These are phyloP conservation scores for Hypericum androsaemum DNA, from an alignment of 345 rosid genomes.

Conservation along the genomic window DNA sequence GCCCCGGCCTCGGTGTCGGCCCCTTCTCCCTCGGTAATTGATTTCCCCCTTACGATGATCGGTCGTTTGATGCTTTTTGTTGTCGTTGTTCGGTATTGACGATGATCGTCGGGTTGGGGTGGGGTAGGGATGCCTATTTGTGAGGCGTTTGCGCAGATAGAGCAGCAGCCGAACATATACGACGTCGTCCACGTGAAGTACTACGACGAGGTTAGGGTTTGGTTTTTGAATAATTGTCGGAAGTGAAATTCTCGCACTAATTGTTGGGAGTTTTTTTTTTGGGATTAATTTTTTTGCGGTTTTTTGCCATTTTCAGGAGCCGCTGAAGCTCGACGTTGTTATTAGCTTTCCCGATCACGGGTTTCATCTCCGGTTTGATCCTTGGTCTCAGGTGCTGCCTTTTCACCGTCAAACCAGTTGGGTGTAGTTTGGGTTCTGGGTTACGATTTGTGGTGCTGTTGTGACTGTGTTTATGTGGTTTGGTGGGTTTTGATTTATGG, in stretches of 20 bases:
- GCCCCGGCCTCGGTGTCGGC: conserved; percentile 84
- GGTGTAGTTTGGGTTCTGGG: not conserved
- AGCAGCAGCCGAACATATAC: conserved; percentile 87
- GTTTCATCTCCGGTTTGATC: conserved; percentile 92
- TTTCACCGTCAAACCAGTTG: too few relatives aligned
- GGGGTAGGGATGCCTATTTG: conserved; percentile 81
- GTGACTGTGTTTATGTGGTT: not conserved
- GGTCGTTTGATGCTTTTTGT: not conserved
- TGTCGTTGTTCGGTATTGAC: too few relatives aligned
- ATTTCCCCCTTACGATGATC: not conserved
- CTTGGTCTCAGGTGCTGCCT: conserved; percentile 98
- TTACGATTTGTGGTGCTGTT: not conserved
- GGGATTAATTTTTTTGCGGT: too few relatives aligned
- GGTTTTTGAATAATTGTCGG: not conserved
- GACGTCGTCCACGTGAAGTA: conserved; percentile 95
- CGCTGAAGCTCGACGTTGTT: conserved; percentile 78
- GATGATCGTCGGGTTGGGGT: conserved; percentile 4
- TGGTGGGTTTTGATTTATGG: conserved; percentile 8
- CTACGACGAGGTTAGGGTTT: conserved; percentile 61
- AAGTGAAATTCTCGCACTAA: too few relatives aligned
- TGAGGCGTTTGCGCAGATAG: conserved; percentile 87
- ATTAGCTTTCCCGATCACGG: conserved; percentile 98
- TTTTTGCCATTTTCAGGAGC: conserved; percentile 44
- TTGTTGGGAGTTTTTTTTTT: too few relatives aligned
- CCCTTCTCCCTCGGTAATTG: conserved; percentile 73